Evolutionary conservation across 257 asterid genomes (phyloP).

Genomic region (Solanum pimpinellifolium): DNA sequence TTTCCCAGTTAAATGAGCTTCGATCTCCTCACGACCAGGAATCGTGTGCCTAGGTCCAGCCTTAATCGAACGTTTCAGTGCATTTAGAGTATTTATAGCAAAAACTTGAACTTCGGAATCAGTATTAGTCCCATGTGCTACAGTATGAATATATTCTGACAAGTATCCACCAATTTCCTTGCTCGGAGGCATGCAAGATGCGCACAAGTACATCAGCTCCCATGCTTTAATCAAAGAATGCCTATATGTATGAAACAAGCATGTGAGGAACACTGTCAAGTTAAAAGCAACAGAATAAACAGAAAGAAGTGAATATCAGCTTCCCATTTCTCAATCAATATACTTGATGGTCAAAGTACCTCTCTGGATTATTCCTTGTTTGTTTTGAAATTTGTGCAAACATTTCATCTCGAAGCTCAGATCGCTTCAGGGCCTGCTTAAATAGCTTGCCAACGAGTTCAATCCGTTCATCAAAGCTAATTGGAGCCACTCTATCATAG

Average conservation of each 20-base stretch:
- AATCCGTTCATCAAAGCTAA: slow-evolving; percentile 66
- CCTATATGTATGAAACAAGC: slow-evolving; percentile 32
- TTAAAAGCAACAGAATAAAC: neutral
- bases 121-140: slow-evolving; percentile 48
- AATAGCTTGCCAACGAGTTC: slow-evolving; percentile 79
- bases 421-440: slow-evolving; percentile 82
- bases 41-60: slow-evolving; percentile 87
- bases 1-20: slow-evolving; percentile 83
- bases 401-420: slow-evolving; percentile 96
- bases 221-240: slow-evolving; percentile 67
- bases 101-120: slow-evolving; percentile 82
- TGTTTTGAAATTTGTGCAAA: slow-evolving; percentile 90
- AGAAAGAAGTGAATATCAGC: neutral
- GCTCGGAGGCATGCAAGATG: slow-evolving; percentile 98
- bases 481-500: slow-evolving; percentile 43
- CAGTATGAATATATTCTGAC: slow-evolving; percentile 70
- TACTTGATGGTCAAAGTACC: slow-evolving; percentile 27
- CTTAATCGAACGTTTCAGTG: slow-evolving; percentile 80
- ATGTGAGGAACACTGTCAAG: slow-evolving; percentile 1
- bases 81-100: slow-evolving; percentile 79
- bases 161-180: slow-evolving; percentile 90
- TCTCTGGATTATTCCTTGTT: slow-evolving; percentile 85
- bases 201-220: slow-evolving; percentile 92
- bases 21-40: slow-evolving; percentile 96
- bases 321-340: neutral